phyloP scores from a whole-genome alignment of 2,329 filamentous ascomycete genomes.

The Paecilomyces niveus region DNA sequence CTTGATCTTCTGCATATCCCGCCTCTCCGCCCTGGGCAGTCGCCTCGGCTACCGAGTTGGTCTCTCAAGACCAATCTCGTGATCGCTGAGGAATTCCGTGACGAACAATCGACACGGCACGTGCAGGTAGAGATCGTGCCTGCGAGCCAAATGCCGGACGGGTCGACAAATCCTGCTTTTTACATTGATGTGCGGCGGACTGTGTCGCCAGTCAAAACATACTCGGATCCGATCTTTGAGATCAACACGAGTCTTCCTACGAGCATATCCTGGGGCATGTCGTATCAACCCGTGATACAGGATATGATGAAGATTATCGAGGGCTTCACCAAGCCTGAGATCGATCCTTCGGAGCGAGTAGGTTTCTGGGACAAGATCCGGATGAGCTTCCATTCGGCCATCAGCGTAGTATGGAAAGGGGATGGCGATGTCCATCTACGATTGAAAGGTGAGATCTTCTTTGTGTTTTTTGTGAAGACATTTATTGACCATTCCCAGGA shows the following conservation, averaged over 20 bases:
- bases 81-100: constrained; percentile 86
- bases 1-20: constrained; percentile 88
- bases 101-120: constrained; percentile 69
- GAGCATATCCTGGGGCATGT: constrained; percentile 92
- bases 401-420: constrained; percentile 85
- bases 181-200: constrained; percentile 82
- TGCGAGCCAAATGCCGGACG: constrained; percentile 51
- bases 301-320: constrained; percentile 99
- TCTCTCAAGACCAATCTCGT: constrained; percentile 88
- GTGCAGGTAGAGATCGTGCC: constrained; percentile 81
- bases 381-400: constrained; percentile 84
- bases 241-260: constrained; percentile 92
- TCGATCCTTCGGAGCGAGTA: constrained; percentile 87
- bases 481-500: constrained; percentile 29
- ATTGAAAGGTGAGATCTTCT: constrained; percentile 61
- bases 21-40: constrained; percentile 69
- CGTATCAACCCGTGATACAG: constrained; percentile 94
- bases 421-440: constrained; percentile 93
- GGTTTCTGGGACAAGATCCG: constrained; percentile 99
- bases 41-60: constrained; percentile 70
- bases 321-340: constrained; percentile 89
- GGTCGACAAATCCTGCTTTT: constrained; percentile 58
- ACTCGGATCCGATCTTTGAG: constrained; percentile 83
- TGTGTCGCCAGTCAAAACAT: constrained; percentile 91
- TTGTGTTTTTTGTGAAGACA: constrained; percentile 2